Base-by-base conservation (phyloP, 495 filamentous ascomycete species). In the Penicillium salamii region DNA sequence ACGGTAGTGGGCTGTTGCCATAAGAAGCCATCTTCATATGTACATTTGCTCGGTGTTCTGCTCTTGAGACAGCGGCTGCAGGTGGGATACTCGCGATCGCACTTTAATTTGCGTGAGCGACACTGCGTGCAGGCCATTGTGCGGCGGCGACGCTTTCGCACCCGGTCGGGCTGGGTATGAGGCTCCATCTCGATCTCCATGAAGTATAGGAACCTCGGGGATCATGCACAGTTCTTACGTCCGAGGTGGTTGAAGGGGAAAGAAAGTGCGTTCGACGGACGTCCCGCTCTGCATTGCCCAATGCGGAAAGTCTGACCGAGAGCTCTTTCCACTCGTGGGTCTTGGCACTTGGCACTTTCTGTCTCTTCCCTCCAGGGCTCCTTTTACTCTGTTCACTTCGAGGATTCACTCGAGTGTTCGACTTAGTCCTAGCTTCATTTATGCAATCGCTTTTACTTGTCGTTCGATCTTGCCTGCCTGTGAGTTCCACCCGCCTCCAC, bases 21-120 rank as follows among this genome's bases (percentile, higher is more conserved):
- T n/a, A 75, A 43, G 36, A 75, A 72, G 12, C 70, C 71, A 61
- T 74, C 70, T 45, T 76, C 72, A 49, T 76, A 76, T 13, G 67
- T 70, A 45, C 72, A 76, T 42, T 67, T 63, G 34, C 52, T 59
- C 28, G 70, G 65, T 7, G 66, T 64, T 46, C 65, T 67, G 65
- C 70, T 67, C 62, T 84, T 84, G 40, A 64, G 59, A 58, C 85
- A 88, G 36, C 86, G 84, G 37, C 78, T 74, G 54, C 85, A 88
- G 1, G 67, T 59, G 15, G 85, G 84, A 61, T 81, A 84, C 33
- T 77, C 74, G 35, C 83, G 79, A 58, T 87, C 82, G 63, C 85
- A 89, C 57, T 81, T 83, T 57, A 87, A 78, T 66, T 89, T 89
- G 45, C 84, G 71, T 49, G 77, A 77, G 53, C 85, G 83, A 50